A percentile compares a stretch with the other conserved stretches of the same genome.
Conservation (phyloP, 176 grass and related monocot genomes). For the Oryza glumipatula region DNA sequence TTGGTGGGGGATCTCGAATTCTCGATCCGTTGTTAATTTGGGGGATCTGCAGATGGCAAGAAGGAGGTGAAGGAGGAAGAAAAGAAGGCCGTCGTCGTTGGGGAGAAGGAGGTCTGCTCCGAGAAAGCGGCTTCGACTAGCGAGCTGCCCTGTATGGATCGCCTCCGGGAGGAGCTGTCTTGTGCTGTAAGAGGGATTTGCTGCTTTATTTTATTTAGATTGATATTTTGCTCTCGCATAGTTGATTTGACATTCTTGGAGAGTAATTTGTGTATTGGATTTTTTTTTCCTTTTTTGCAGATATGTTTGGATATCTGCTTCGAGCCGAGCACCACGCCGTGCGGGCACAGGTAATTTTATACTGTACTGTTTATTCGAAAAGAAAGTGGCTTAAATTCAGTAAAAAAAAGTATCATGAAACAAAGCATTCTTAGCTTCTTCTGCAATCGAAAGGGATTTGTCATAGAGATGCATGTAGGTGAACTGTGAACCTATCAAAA, state of each 20-base stretch:
- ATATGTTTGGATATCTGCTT: slow-evolving; percentile 96
- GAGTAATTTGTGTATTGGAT: slow-evolving; percentile 29
- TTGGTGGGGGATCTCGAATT: not conserved
- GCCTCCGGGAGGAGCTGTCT: slow-evolving; percentile 85
- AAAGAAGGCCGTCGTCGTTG: slow-evolving; percentile 25
- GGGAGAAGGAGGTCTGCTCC: slow-evolving; percentile 33
- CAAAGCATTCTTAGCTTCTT: not conserved
- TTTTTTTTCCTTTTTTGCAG: slow-evolving; percentile 40
- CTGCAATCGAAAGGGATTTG: not conserved
- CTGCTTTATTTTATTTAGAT: slow-evolving; percentile 1
- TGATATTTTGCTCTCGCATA: not conserved
- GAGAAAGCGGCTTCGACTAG: slow-evolving; percentile 27
- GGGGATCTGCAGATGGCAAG: slow-evolving; percentile 8
- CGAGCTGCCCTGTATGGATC: slow-evolving; percentile 70
- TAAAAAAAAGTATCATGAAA: not conserved
- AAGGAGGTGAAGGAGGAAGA: slow-evolving; percentile 40
- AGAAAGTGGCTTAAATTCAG: not conserved
- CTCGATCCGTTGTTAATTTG: slow-evolving; percentile 10
- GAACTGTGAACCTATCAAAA: not conserved
- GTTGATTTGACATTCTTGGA: not conserved
- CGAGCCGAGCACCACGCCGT: slow-evolving; percentile 77
- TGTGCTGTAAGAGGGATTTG: slow-evolving; percentile 63
- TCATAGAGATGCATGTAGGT: not conserved
- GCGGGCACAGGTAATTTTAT: slow-evolving; percentile 72
- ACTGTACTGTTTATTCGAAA: not conserved